phyloP scores from a whole-genome alignment of 1,139 yeast genomes.

The Candida neerlandica region DNA sequence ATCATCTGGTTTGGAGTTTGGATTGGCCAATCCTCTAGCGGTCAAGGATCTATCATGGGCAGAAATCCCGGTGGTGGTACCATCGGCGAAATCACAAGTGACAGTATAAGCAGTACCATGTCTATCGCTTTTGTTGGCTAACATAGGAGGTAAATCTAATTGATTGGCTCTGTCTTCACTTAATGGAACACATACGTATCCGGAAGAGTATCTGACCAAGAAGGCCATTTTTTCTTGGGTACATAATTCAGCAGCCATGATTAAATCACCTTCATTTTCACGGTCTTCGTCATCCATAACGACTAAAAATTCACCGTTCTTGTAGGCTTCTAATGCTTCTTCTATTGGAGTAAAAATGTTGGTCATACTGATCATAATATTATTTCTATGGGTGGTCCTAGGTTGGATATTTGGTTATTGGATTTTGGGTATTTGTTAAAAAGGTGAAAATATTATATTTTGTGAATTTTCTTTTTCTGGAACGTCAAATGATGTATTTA shows the following conservation, averaged over 20 bases:
- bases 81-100: slow-evolving; percentile 80
- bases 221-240: slow-evolving; percentile 94
- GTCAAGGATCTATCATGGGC: slow-evolving; percentile 94
- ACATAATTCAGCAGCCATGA: slow-evolving; percentile 81
- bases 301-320: slow-evolving; percentile 83
- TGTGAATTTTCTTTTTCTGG: neutral
- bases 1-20: slow-evolving; percentile 56
- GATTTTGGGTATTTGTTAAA: neutral
- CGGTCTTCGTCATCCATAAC: slow-evolving; percentile 96
- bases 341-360: slow-evolving; percentile 17
- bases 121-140: slow-evolving; percentile 66
- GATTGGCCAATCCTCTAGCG: slow-evolving; percentile 68
- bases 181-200: slow-evolving; percentile 92
- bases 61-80: slow-evolving; percentile 97
- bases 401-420: neutral
- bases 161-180: slow-evolving; percentile 76
- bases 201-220: slow-evolving; percentile 83
- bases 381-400: neutral
- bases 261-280: slow-evolving; percentile 97
- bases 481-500: neutral
- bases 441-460: neutral
- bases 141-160: slow-evolving; percentile 80
- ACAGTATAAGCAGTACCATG: slow-evolving; percentile 97
- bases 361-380: slow-evolving; percentile 11
- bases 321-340: slow-evolving; percentile 79